Base-by-base conservation (phyloP, 2,329 filamentous ascomycete species). In the Zarea fungicola region DNA sequence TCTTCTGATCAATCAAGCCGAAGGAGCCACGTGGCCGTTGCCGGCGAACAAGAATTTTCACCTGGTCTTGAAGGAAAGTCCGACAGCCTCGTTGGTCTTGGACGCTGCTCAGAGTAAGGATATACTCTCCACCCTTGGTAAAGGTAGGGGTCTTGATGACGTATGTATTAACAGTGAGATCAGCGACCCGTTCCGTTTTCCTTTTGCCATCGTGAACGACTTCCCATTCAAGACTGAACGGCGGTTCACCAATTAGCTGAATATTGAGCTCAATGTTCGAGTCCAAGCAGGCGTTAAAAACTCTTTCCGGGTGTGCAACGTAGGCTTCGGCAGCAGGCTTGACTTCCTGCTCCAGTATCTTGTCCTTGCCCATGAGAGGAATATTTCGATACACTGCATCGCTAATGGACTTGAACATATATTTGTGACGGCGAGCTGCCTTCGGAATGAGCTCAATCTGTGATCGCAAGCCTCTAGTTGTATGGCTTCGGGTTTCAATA, bases 171-270 rank as follows among this genome's bases (percentile, higher is more conserved):
- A 71, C 73, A 21, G 82, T 73, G 48, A 96, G 87, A 49, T 78
- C 74, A 1, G 79, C 73, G 22, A 81, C 74, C 48, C 77, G 79
- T 57, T 85, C 78, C 44, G 87, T 85, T 54, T 81, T 84, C 46
- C 91, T 82, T 67, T 87, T 95, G 48, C 91, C 91, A 48, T 90
- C 87, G 66, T 97, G 88, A 7, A 96, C 80, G 34, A 96, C 73
- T 66, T 97, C 93, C 71, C 95, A 99, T 62, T 97, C 90, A 32
- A 99, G 70, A 19, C 77, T 86, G 75, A 92, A 97, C 0, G 95
- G 93, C 16, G 84, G 77, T 58, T 97, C 90, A 35, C 95, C 93
- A 39, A 82, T 74, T 35, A 97, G 78, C 44, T 76, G 68, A 32
- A 96, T 81, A 49, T 89, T 81, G 23, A 93, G 81, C 26, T 84